Evolutionary conservation across 2,329 filamentous ascomycete genomes (phyloP).

Genomic region (Colletotrichum incanum): DNA sequence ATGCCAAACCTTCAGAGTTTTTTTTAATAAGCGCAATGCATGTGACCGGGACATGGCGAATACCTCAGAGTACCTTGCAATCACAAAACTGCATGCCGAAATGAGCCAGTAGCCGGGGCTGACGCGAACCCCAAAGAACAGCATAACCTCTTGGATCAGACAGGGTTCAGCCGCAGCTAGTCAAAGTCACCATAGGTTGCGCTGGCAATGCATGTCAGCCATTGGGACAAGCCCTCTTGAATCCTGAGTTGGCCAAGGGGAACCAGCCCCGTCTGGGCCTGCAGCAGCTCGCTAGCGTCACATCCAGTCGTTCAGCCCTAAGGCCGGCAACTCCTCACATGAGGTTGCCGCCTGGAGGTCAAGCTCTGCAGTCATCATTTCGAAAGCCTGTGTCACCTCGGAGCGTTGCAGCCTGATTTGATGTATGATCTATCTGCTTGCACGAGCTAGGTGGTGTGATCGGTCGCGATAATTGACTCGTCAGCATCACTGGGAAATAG

Average conservation of each 20-base stretch:
- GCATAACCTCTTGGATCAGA: not conserved
- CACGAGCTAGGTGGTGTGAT: not conserved
- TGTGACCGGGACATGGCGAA: too few relatives aligned
- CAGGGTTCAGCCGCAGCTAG: conserved; percentile 7
- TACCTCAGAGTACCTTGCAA: too few relatives aligned
- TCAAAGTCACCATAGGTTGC: conserved; percentile 18
- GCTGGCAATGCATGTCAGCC: conserved; percentile 36
- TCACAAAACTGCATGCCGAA: too few relatives aligned
- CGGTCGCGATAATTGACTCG: not conserved
- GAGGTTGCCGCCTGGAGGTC: conserved; percentile 7
- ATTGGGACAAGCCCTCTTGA: conserved; percentile 8
- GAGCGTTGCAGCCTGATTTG: conserved; percentile 7
- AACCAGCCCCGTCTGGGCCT: conserved; percentile 13
- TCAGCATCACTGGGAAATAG: not conserved
- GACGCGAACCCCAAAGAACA: not conserved
- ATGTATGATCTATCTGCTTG: not conserved
- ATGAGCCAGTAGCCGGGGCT: too few relatives aligned
- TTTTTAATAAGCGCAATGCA: too few relatives aligned
- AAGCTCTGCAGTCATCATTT: conserved; percentile 21
- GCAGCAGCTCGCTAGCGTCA: conserved; percentile 37
- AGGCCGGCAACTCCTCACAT: conserved; percentile 24
- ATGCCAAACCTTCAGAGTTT: not conserved
- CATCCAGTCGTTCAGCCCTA: conserved; percentile 31
- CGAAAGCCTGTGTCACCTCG: not conserved
- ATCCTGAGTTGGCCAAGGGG: conserved; percentile 5